Base-by-base conservation (phyloP, 2,329 filamentous ascomycete genomes). In the Coleophoma eucalyptorum region DNA sequence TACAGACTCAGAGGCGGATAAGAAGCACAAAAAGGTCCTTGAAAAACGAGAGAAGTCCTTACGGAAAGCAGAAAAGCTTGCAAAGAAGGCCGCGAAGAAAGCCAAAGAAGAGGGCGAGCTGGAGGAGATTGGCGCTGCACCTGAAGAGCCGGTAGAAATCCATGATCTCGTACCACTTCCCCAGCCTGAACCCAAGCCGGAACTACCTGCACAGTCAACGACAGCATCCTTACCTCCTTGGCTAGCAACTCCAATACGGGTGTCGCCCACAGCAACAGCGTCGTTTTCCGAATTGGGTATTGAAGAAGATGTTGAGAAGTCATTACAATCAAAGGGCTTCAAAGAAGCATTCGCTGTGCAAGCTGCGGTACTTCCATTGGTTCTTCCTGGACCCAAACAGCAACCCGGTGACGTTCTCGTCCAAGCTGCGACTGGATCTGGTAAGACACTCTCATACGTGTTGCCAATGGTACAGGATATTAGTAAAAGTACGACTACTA, bases 371-470 rank as follows among this genome's bases (percentile, higher is more conserved):
- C 77, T 99, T 21, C 92, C 93, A 1, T 75, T 96, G 38, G 77
- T 99, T 5, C 74, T 96, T 4, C 84, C 82, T 19, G 81, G 79
- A 0, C 77, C 79, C 40, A 74, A 79, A 50, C 73, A 79, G 34
- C 78, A 83, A 34, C 72, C 80, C 1, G 88, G 90, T 5, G 94
- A 99, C 66, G 70, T 99, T 4, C 86, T 96, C 42, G 86, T 99
- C 3, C 94, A 91, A 7, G 94, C 95, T 0, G 89, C 93, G 1
- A 99, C 94, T 0, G 94, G 94, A 8, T 97, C 94, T 0, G 94
- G 94, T 50, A 99, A 99, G 67, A 99, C 94, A 0, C 69, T 99
- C 15, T 88, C 93, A 0, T 99, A 99, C 63, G 82, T 93, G 0
- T 73, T 99, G 3, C 94, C 94, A 0, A 83, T 99, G 52, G 79